phyloP scores from a whole-genome alignment of 1,284 basidiomycete species.

The Naganishia liquefaciens region DNA sequence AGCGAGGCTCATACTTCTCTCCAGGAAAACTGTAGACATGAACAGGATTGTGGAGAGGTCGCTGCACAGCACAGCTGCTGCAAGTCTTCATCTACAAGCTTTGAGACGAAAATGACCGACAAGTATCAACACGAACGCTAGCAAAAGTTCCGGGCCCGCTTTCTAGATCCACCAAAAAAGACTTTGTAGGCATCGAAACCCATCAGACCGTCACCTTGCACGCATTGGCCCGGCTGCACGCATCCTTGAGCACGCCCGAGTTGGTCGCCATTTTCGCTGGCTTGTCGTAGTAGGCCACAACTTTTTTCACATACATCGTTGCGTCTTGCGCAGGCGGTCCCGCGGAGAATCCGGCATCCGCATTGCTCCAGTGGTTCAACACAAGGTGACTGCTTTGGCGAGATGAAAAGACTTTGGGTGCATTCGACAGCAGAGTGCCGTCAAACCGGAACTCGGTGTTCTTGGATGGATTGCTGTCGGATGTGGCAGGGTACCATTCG shows the following conservation, averaged over 20 bases:
- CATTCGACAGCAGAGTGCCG: conserved; percentile 17
- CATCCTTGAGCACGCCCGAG: conserved; percentile 2
- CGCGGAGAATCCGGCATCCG: conserved; percentile 24
- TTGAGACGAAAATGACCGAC: too few relatives aligned
- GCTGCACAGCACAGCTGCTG: too few relatives aligned
- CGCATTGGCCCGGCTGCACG: conserved; percentile 4
- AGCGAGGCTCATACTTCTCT: too few relatives aligned
- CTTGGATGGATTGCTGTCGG: conserved; percentile 22
- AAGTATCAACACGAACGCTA: too few relatives aligned
- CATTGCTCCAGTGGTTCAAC: conserved; percentile 34
- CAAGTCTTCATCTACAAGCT: too few relatives aligned
- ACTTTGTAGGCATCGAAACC: background rate
- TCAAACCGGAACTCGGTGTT: conserved; percentile 25
- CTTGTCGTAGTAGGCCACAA: conserved; percentile 10
- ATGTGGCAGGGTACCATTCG: conserved; percentile 32
- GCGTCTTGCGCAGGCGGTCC: conserved; percentile 30
- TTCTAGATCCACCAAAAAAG: background rate
- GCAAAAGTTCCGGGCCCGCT: too few relatives aligned
- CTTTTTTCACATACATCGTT: conserved; percentile 10
- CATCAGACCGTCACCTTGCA: conserved; percentile 6
- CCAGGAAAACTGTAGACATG: too few relatives aligned
- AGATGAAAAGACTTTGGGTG: conserved; percentile 10
- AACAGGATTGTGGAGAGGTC: too few relatives aligned
- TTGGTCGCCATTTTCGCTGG: conserved; percentile 1
- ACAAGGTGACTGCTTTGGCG: conserved; percentile 17